Percentiles rank a stretch among this genome's conserved stretches.
phyloP scores from a whole-genome alignment of 1,284 basidiomycete genomes.

The Fistulinella cinereoalba region DNA sequence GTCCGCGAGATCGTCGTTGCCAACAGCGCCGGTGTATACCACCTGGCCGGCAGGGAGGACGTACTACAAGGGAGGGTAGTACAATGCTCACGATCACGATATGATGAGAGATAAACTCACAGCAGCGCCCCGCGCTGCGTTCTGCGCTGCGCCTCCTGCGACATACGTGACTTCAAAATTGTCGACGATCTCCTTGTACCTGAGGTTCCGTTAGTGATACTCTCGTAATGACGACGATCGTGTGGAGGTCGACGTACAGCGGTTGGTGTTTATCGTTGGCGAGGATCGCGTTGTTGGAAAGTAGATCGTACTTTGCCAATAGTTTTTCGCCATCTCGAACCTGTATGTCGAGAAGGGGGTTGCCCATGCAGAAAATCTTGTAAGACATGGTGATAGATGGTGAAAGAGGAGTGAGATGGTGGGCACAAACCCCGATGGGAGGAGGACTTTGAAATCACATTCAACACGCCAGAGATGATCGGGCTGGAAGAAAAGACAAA shows the following conservation, averaged over 20 bases:
- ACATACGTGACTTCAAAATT: conserved; percentile 86
- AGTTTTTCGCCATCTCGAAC: conserved; percentile 81
- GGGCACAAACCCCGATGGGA: not conserved
- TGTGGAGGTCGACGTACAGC: conserved; percentile 56
- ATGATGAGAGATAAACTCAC: conserved; percentile 52
- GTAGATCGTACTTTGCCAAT: conserved; percentile 88
- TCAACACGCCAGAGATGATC: not conserved
- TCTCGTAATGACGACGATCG: not conserved
- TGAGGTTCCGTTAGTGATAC: conserved; percentile 30
- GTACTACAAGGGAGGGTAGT: conserved; percentile 56
- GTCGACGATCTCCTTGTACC: conserved; percentile 86
- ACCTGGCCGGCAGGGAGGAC: conserved; percentile 87
- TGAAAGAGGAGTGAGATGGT: not conserved
- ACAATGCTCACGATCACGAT: conserved; percentile 5
- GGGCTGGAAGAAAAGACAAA: too few relatives aligned
- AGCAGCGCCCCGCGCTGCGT: conserved; percentile 93
- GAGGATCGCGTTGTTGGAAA: conserved; percentile 95
- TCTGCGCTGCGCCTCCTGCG: conserved; percentile 96
- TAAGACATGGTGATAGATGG: conserved; percentile 33
- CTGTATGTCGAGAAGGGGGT: conserved; percentile 89
- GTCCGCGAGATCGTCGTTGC: conserved; percentile 86
- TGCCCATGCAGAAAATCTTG: conserved; percentile 79
- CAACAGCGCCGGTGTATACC: conserved; percentile 94
- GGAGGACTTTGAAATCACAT: not conserved
- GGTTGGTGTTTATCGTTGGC: conserved; percentile 86